Evolutionary conservation across 2,329 filamentous ascomycete genomes (phyloP).

Genomic region (Hypoxylon sp.): DNA sequence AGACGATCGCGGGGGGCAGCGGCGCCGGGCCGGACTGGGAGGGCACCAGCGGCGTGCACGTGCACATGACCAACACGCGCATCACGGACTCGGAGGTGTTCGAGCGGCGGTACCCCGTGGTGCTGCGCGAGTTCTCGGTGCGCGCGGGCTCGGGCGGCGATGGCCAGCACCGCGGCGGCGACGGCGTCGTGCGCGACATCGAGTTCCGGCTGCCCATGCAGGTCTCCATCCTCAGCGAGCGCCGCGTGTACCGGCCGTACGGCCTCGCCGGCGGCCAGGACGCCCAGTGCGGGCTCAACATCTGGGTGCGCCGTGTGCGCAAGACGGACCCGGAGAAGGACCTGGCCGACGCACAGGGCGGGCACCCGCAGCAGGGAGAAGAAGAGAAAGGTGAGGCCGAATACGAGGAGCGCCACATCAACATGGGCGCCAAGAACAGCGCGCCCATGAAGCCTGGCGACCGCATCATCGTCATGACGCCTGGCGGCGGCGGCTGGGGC

Average conservation of each 20-base stretch:
- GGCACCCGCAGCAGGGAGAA: constrained; percentile 34
- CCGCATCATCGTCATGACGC: constrained; percentile 78
- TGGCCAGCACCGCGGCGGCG: constrained; percentile 70
- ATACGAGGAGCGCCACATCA: constrained; percentile 70
- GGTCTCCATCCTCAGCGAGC: constrained; percentile 76
- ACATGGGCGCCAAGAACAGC: constrained; percentile 81
- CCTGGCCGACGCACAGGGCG: constrained; percentile 29
- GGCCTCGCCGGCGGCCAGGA: constrained; percentile 85
- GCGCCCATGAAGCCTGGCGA: constrained; percentile 79
- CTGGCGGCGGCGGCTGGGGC: constrained; percentile 83
- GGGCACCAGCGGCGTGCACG: constrained; percentile 74
- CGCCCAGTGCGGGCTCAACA: constrained; percentile 79
- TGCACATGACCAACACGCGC: constrained; percentile 80
- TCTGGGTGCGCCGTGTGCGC: constrained; percentile 81
- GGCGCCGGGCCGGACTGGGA: constrained; percentile 75
- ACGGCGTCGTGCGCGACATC: constrained; percentile 75
- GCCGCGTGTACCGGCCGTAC: constrained; percentile 76
- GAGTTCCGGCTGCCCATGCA: constrained; percentile 77
- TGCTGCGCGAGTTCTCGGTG: constrained; percentile 71
- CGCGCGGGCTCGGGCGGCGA: constrained; percentile 64
- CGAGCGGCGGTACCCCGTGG: constrained; percentile 75
- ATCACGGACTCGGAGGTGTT: constrained; percentile 80
- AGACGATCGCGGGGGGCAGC: constrained; percentile 77
- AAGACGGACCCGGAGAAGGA: constrained; percentile 60
- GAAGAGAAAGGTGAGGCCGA: constrained; percentile 48